Base-by-base conservation (phyloP, 768 basidiomycete species). In the Leccinum variicolor region DNA sequence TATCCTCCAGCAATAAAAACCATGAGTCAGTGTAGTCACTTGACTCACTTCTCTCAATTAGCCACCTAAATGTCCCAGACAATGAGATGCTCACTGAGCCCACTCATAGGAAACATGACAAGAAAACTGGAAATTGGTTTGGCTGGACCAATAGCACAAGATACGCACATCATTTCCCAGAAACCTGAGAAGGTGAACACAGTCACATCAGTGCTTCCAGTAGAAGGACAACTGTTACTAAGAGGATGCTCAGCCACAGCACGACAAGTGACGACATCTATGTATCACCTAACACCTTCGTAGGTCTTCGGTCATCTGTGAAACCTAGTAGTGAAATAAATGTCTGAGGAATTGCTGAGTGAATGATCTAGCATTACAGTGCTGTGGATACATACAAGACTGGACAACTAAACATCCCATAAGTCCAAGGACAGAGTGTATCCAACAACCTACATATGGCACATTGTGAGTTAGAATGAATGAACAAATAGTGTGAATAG, bases 321-420 rank as follows among this genome's bases (percentile, higher is more conserved):
- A 68, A 67, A 52, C 33, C n/a, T n/a, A n/a, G n/a, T 53, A n/a
- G 52, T 54, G 33, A 63, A 63, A 34, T 67, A 67, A 19, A 68
- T 53, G 34, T 60, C 66, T 68, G 15, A 28, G 47, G 23, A 6
- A 33, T 8, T 28, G 6, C 13, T 52, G 19, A 29, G 33, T 5
- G 33, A 34, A 14, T 34, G 33, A 34, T 1, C 33, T 13, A 45
- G 11, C 13, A 21, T 23, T 19, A 7, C 10, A 3, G 15, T 23
- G 19, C 15, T 15, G 4, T 9, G 13, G 6, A 26, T 25, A 52
- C 61, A 14, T 29, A 67, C 64, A 59, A 1, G 58, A 50, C 23
- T 68, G 64, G 36, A 67, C 55, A 3, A 4, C 41, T 2, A 67
- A 55, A 21, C 57, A 53, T 25, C 61, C 66, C 59, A 61, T 58